Evolutionary conservation across 768 basidiomycete genomes (phyloP).

Genomic region (Mrakia blollopis): DNA sequence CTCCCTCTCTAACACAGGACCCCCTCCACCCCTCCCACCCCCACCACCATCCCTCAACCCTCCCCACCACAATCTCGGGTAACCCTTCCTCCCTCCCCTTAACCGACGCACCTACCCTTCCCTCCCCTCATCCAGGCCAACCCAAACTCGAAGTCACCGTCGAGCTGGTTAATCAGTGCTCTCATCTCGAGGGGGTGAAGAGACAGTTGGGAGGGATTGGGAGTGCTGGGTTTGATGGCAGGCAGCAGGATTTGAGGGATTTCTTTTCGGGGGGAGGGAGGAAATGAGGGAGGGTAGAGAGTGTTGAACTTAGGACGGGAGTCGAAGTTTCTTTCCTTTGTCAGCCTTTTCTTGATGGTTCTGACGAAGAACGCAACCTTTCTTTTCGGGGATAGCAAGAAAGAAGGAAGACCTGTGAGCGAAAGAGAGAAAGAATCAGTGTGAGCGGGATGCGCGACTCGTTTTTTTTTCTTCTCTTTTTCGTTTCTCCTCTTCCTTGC

Average conservation of each 20-base stretch:
- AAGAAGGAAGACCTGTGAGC: too few species aligned
- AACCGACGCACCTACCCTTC: background rate
- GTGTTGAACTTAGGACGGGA: too few species aligned
- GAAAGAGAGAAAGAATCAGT: too few species aligned
- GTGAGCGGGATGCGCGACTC: too few species aligned
- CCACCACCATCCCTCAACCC: background rate
- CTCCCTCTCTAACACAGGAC: background rate
- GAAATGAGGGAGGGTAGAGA: background rate
- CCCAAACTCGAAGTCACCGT: slow-evolving; percentile 37
- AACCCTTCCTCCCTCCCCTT: slow-evolving; percentile 28
- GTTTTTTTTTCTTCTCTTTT: too few species aligned
- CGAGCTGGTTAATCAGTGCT: slow-evolving; percentile 42
- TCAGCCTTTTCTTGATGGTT: too few species aligned
- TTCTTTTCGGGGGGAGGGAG: slow-evolving; percentile 71
- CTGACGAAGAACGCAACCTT: too few species aligned
- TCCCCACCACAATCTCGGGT: background rate
- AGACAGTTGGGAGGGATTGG: slow-evolving; percentile 74
- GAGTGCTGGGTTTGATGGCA: slow-evolving; percentile 63
- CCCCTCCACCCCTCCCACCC: background rate
- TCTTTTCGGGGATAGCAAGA: too few species aligned
- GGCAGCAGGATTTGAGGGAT: slow-evolving; percentile 66
- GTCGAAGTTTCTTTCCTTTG: too few species aligned
- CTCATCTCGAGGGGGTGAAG: slow-evolving; percentile 46
- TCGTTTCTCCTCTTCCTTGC: too few species aligned
- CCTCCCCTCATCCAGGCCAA: background rate